Evolutionary conservation across 169 alveolate species (phyloP).

Genomic region (Plasmodium sp.): DNA sequence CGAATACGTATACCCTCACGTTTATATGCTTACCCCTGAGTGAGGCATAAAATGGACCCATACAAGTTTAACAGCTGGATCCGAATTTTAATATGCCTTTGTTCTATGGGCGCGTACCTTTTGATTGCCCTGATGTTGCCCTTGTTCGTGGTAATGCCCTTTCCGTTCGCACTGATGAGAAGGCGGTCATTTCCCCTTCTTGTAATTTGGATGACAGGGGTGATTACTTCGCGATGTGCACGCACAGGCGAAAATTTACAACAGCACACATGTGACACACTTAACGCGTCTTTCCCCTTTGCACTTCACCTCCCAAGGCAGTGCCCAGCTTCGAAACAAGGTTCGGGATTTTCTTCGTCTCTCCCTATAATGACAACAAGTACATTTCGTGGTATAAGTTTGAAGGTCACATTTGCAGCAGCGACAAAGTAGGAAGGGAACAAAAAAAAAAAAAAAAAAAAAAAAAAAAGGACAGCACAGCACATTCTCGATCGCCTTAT

Average conservation of each 20-base stretch:
- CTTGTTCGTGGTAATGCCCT: slow-evolving; percentile 11
- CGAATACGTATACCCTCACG: not conserved
- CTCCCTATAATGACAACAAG: slow-evolving; percentile 31
- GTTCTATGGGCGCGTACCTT: slow-evolving; percentile 50
- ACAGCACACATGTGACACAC: not conserved
- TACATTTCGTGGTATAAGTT: slow-evolving; percentile 48
- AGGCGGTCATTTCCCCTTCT: not conserved
- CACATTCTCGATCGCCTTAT: not conserved
- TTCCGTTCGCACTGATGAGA: not conserved
- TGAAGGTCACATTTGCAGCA: slow-evolving; percentile 26
- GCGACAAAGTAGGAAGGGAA: not conserved
- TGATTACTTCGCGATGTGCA: not conserved
- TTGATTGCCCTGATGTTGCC: slow-evolving; percentile 59
- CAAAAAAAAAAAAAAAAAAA: not conserved
- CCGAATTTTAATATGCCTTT: slow-evolving; percentile 40
- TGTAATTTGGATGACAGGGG: not conserved
- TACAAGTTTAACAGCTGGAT: slow-evolving; percentile 68
- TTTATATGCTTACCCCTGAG: not conserved
- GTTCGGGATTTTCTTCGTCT: slow-evolving; percentile 42
- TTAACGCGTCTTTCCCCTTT: not conserved
- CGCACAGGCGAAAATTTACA: not conserved
- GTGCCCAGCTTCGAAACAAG: slow-evolving; percentile 2
- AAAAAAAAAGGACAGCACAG: not conserved
- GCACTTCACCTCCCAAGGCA: not conserved
- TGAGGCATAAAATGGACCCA: slow-evolving; percentile 55